Percentiles rank a stretch among this genome's conserved stretches.
phyloP scores from a whole-genome alignment of 129 eudicot genomes.

The Apium graveolens region DNA sequence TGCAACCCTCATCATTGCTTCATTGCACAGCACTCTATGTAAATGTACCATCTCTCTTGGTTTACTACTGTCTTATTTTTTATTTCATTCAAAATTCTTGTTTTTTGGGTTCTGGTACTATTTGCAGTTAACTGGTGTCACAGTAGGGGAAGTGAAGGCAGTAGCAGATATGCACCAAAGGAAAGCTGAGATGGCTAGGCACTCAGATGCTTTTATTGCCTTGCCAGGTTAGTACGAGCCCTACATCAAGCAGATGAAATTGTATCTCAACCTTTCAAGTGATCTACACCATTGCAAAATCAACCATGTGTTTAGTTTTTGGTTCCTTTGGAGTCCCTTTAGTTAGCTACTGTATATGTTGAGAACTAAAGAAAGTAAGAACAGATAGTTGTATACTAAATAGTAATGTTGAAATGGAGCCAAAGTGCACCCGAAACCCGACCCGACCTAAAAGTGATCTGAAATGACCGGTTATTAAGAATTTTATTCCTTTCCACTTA shows the following conservation, averaged over 20 bases:
- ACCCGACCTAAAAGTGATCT: too few species aligned
- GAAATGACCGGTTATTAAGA: too few species aligned
- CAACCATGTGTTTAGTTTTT: background rate
- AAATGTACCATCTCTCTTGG: constrained; percentile 8
- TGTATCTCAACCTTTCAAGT: too few species aligned
- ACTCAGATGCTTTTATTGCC: constrained; percentile 73
- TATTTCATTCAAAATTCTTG: background rate
- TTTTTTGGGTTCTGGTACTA: constrained; percentile 10
- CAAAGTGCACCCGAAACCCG: too few species aligned
- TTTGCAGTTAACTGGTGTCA: constrained; percentile 64
- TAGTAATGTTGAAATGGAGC: background rate
- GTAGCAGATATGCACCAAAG: constrained; percentile 81
- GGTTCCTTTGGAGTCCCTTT: background rate
- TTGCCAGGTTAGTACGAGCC: constrained; percentile 47
- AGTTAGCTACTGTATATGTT: background rate
- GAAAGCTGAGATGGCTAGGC: constrained; percentile 73
- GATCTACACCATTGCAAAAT: too few species aligned
- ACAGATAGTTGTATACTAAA: background rate
- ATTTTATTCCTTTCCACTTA: too few species aligned
- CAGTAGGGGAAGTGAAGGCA: constrained; percentile 78
- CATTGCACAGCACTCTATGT: constrained; percentile 34
- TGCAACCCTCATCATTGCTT: constrained; percentile 68
- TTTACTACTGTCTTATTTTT: background rate
- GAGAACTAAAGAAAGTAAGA: background rate
- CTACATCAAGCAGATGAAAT: constrained; percentile 8